Percentiles rank a stretch among this genome's conserved stretches.
phyloP scores from a whole-genome alignment of 441 rosid species.

The Populus hybrid region DNA sequence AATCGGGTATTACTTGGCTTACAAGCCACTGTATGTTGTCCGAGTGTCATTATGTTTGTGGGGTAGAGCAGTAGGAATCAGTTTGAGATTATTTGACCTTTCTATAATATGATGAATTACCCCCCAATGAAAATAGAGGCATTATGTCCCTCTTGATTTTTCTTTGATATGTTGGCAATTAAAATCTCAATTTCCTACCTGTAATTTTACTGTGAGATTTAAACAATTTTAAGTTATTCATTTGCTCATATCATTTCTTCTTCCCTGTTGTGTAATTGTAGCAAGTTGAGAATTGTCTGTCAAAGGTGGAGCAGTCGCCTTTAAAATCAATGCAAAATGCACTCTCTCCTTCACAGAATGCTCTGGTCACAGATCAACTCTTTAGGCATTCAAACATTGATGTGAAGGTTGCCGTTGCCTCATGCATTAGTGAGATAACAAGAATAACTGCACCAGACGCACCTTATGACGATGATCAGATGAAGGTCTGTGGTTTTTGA shows the following conservation, averaged over 20 bases:
- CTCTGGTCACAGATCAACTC: conserved; percentile 64
- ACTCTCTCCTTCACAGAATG: conserved; percentile 65
- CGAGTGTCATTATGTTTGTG: background rate
- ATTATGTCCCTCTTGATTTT: background rate
- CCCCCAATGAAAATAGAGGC: background rate
- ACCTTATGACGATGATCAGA: conserved; percentile 88
- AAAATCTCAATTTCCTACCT: background rate
- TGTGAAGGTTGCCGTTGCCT: conserved; percentile 86
- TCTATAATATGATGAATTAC: background rate
- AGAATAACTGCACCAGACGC: conserved; percentile 99
- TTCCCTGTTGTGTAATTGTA: conserved; percentile 29
- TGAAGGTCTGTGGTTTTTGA: conserved; percentile 64
- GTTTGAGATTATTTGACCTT: background rate
- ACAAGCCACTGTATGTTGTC: background rate
- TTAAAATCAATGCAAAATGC: conserved; percentile 63
- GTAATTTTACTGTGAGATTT: background rate
- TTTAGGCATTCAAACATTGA: conserved; percentile 68
- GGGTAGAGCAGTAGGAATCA: background rate
- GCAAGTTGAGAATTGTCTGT: conserved; percentile 63
- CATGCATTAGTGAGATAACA: conserved; percentile 97
- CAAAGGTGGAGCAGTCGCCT: conserved; percentile 93
- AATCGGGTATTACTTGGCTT: background rate
- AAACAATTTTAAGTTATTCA: background rate
- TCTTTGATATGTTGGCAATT: background rate
- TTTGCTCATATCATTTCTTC: conserved; percentile 1